Conservation (phyloP, 75 land plant species). For the Pinus albicaulis region DNA sequence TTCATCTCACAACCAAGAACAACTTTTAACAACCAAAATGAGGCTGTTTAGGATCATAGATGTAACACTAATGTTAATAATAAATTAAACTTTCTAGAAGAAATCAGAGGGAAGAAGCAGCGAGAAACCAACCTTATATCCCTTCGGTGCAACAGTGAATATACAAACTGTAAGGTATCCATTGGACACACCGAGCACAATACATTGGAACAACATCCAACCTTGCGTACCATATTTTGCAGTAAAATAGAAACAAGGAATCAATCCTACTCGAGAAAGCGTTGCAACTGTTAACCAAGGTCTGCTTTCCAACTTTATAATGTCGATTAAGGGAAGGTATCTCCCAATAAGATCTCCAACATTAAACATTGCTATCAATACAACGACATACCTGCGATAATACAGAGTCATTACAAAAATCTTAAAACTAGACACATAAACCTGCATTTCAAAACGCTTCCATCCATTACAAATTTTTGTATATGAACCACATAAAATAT, state of each 20-base stretch:
- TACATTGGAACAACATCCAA: constrained; percentile 82
- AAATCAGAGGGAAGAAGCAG: background rate
- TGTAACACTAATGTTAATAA: no score
- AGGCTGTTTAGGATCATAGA: no score
- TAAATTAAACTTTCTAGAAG: background rate
- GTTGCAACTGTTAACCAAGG: constrained; percentile 40
- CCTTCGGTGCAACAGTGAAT: constrained; percentile 75
- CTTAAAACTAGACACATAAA: background rate
- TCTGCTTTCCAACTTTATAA: constrained; percentile 47
- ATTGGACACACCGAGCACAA: constrained; percentile 76
- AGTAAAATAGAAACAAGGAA: constrained; percentile 94
- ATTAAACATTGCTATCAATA: constrained; percentile 84
- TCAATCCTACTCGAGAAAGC: constrained; percentile 62
- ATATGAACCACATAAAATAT: background rate
- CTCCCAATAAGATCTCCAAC: constrained; percentile 75
- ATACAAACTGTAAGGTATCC: constrained; percentile 92
- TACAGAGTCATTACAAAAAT: constrained; percentile 2
- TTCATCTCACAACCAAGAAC: no score
- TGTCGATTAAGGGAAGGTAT: constrained; percentile 65
- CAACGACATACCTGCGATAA: constrained; percentile 71
- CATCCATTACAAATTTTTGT: background rate
- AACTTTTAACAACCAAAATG: no score
- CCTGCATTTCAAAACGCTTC: background rate
- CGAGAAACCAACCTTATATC: constrained; percentile 73
- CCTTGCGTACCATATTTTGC: constrained; percentile 93